Conservation (phyloP, 805 yeast species). For the Yamadazyma scolyti region DNA sequence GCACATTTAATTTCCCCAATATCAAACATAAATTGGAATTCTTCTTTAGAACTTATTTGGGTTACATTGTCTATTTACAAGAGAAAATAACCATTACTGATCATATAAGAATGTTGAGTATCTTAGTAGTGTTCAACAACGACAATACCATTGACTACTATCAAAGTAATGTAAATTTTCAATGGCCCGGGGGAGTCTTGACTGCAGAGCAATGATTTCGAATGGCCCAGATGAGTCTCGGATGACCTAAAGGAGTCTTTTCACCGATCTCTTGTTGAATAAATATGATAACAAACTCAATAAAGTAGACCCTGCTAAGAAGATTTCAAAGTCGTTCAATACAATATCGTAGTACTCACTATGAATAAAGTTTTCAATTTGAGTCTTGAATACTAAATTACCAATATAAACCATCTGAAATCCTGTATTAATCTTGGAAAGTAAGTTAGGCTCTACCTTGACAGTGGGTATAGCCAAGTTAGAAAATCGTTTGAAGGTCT, state of each 20-base stretch:
- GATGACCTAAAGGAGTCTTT: too few relatives aligned
- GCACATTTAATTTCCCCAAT: too few relatives aligned
- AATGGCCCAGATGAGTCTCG: too few relatives aligned
- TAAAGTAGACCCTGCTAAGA: conserved; percentile 55
- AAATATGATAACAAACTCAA: conserved; percentile 77
- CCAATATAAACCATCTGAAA: conserved; percentile 89
- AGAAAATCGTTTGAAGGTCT: conserved; percentile 66
- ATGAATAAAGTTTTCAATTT: conserved; percentile 18
- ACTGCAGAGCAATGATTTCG: too few relatives aligned
- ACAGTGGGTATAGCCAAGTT: conserved; percentile 80
- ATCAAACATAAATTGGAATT: too few relatives aligned
- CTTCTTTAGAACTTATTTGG: conserved; percentile 1
- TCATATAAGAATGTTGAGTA: background rate
- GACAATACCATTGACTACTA: too few relatives aligned
- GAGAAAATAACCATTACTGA: conserved; percentile 1
- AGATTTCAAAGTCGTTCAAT: conserved; percentile 18
- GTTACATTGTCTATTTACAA: conserved; percentile 1
- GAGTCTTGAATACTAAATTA: conserved; percentile 30
- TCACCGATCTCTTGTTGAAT: conserved; percentile 66
- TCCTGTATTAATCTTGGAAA: conserved; percentile 87
- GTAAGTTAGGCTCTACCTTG: conserved; percentile 79
- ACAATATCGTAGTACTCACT: conserved; percentile 14
- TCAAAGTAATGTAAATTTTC: too few relatives aligned
- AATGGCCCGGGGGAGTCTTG: too few relatives aligned
- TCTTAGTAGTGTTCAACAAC: conserved; percentile 1